Conservation (phyloP, 805 yeast species). For the Cyberlindnera meyerae region DNA sequence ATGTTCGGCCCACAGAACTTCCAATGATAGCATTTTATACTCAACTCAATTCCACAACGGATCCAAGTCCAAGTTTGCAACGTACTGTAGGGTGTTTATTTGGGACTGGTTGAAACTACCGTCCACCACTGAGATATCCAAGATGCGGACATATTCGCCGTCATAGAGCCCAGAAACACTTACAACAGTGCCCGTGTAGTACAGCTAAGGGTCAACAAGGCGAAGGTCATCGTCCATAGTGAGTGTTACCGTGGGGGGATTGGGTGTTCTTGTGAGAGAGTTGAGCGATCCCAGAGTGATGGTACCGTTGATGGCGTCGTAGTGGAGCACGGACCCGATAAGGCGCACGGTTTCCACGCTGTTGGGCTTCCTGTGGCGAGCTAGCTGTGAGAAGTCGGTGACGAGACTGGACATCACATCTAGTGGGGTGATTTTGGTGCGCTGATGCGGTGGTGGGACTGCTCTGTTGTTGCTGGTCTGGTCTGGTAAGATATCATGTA, state of each 20-base stretch:
- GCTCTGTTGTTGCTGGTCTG: too few relatives aligned
- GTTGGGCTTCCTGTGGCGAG: conserved; percentile 9
- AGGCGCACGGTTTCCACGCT: conserved; percentile 17
- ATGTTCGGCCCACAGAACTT: conserved; percentile 37
- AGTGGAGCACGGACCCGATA: conserved; percentile 20
- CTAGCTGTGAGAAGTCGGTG: conserved; percentile 8
- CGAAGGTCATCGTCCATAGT: conserved; percentile 13
- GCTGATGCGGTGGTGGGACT: too few relatives aligned
- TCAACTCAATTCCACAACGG: too few relatives aligned
- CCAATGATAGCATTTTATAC: too few relatives aligned
- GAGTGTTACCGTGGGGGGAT: conserved; percentile 8
- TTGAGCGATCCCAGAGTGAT: conserved; percentile 15
- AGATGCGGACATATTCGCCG: conserved; percentile 10
- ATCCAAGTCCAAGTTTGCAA: conserved; percentile 6
- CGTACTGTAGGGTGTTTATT: conserved; percentile 4
- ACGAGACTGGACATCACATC: conserved; percentile 18
- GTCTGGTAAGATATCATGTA: too few relatives aligned
- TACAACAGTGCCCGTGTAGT: conserved; percentile 18
- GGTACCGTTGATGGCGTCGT: conserved; percentile 11
- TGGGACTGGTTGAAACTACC: conserved; percentile 4
- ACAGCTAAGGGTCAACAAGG: conserved; percentile 14
- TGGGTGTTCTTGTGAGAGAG: conserved; percentile 7
- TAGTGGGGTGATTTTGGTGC: too few relatives aligned
- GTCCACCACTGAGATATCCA: conserved; percentile 11
- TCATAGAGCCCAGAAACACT: conserved; percentile 17